Base-by-base conservation (phyloP, 1,139 yeast genomes). In the Hyphopichia burtonii region DNA sequence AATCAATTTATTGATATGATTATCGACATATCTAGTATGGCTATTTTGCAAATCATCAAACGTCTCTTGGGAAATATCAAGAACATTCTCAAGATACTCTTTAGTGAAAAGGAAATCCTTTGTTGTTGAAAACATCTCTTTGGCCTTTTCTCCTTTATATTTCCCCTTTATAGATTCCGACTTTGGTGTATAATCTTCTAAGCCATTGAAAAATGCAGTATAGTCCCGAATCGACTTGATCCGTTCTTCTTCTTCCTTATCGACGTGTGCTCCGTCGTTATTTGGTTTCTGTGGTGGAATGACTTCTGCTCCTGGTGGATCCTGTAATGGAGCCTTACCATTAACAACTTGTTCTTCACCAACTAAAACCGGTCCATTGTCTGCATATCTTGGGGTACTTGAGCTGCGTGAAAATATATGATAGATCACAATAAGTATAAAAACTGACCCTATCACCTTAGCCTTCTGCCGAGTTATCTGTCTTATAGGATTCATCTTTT, bases 51-150 rank as follows among this genome's bases (percentile, higher is more conserved):
- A 56, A 37, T 61, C 62, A 2, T 55, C 47, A 36, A 56, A 51
- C 2, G 74, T 65, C 1, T 50, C 49, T 2, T 63, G 64, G 3
- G 74, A 60, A 19, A 73, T 56, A 44, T 70, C 73, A 46, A 73
- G 59, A 4, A 72, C 66, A 44, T 59, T 58, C 45, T 68, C 73
- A 41, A 72, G 59, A 45, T 68, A 69, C 18, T 63, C 66, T 46
- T 71, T 71, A 34, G 65, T 59, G 45, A 71, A 67, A 7, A 68
- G 48, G 42, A 66, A 63, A n/a, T 53, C 51, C 12, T 48, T 55
- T 36, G 56, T 56, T 23, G 43, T 44, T 14, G 63, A 48, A 40
- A 63, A 65, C 17, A 53, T 39, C 44, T 71, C 75, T 37, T 49
- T 53, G 6, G 76, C 76, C 40, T 59, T 58, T 18, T 54, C 63